Evolutionary conservation across 2,329 filamentous ascomycete species (phyloP).

Genomic region (Botrytis paeoniae): DNA sequence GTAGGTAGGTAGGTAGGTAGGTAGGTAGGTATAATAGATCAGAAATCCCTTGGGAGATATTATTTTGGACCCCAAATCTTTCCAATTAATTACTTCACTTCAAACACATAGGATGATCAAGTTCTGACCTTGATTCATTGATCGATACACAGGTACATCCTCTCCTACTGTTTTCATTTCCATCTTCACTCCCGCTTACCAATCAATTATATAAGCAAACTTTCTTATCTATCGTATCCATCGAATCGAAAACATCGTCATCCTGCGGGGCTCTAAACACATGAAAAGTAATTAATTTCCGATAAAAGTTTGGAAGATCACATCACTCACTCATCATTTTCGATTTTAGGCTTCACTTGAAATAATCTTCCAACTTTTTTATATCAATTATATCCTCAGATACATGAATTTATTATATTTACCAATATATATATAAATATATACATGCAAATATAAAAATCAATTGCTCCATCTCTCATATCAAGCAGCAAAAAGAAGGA

Average conservation of each 20-base stretch:
- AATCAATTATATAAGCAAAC: neutral
- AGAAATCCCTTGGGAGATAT: neutral
- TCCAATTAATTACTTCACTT: neutral
- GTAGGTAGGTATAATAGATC: neutral
- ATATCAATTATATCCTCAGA: too few relatives aligned
- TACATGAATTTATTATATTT: too few relatives aligned
- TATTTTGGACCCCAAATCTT: neutral
- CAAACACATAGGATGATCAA: neutral
- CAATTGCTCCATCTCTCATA: neutral
- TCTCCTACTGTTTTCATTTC: neutral
- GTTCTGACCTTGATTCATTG: neutral
- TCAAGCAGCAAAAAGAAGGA: neutral
- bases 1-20: neutral
- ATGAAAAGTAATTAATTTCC: slow-evolving; percentile 3
- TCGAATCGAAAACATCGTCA: slow-evolving; percentile 8
- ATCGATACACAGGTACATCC: neutral
- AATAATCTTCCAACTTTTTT: neutral
- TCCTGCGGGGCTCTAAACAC: neutral
- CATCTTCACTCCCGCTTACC: neutral
- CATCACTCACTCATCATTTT: neutral
- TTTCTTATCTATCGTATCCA: neutral
- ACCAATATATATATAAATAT: too few relatives aligned
- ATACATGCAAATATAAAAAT: neutral
- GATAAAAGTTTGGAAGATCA: neutral
- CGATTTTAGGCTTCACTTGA: neutral